Percentiles rank a stretch among this genome's conserved stretches.
phyloP scores from a whole-genome alignment of 768 basidiomycete species.

The Pleurotus tuber-regium region DNA sequence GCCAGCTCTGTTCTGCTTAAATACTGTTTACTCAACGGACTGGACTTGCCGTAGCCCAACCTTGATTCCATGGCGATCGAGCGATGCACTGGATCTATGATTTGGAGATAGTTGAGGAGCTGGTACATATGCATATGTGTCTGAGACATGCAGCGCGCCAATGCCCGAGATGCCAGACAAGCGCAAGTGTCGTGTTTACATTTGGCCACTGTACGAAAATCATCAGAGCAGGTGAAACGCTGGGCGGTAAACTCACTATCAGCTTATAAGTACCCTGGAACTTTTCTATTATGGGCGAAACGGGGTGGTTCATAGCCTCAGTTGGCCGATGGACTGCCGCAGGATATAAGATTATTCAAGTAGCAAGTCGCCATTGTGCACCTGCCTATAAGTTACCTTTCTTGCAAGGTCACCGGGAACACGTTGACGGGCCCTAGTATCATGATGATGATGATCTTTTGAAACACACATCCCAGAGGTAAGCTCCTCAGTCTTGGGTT shows the following conservation, averaged over 20 bases:
- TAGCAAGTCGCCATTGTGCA: neutral
- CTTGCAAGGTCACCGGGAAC: no score
- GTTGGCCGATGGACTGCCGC: neutral
- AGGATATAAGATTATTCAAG: neutral
- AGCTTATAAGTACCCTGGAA: neutral
- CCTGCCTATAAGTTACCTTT: neutral
- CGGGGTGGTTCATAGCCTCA: neutral
- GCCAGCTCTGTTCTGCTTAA: neutral
- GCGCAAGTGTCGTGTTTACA: no score
- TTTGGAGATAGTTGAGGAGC: neutral
- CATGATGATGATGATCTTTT: no score
- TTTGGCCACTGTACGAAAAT: neutral
- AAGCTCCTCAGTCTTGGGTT: no score
- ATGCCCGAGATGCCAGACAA: conserved; percentile 7
- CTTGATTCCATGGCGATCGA: neutral
- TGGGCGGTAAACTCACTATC: neutral
- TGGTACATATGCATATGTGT: neutral
- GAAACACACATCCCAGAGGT: no score
- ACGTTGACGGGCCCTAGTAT: no score
- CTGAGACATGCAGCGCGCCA: neutral
- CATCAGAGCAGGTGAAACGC: neutral
- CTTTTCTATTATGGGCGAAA: neutral
- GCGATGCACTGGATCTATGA: neutral
- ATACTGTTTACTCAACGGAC: neutral
- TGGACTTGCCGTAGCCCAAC: neutral